phyloP scores from a whole-genome alignment of 331 rosid species.

The Cydonia oblonga region DNA sequence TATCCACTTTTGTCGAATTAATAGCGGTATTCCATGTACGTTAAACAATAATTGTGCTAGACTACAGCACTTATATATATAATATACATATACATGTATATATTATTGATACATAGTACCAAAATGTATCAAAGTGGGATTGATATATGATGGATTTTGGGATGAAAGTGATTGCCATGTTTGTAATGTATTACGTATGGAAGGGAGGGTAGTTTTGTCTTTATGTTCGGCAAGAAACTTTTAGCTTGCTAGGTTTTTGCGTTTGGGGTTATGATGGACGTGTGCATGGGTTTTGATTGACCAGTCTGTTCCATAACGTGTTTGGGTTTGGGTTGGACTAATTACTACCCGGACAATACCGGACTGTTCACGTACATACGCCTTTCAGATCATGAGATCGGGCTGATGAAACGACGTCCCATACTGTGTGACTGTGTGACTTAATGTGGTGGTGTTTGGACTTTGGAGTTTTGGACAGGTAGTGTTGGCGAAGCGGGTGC shows the following conservation, averaged over 20 bases:
- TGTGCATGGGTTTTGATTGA: constrained; percentile 55
- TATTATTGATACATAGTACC: not conserved
- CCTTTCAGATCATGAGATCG: too few relatives aligned
- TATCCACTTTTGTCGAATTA: too few relatives aligned
- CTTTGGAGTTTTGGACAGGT: constrained; percentile 9
- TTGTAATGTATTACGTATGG: not conserved
- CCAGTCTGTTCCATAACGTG: not conserved
- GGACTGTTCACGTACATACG: not conserved
- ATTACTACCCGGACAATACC: not conserved
- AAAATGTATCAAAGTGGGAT: not conserved
- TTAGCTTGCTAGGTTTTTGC: not conserved
- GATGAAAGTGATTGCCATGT: not conserved
- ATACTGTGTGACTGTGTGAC: not conserved
- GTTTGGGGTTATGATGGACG: constrained; percentile 31
- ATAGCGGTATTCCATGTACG: too few relatives aligned
- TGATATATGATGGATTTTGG: not conserved
- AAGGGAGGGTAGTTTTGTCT: not conserved
- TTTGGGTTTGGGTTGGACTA: not conserved
- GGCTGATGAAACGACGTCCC: not conserved
- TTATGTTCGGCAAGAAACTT: not conserved
- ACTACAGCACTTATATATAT: too few relatives aligned
- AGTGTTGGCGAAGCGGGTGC: constrained; percentile 31
- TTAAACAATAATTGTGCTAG: too few relatives aligned
- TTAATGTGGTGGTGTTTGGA: not conserved
- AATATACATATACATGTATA: too few relatives aligned